Base-by-base conservation (phyloP, 495 filamentous ascomycete genomes). In the Aspergillus nanangensis region DNA sequence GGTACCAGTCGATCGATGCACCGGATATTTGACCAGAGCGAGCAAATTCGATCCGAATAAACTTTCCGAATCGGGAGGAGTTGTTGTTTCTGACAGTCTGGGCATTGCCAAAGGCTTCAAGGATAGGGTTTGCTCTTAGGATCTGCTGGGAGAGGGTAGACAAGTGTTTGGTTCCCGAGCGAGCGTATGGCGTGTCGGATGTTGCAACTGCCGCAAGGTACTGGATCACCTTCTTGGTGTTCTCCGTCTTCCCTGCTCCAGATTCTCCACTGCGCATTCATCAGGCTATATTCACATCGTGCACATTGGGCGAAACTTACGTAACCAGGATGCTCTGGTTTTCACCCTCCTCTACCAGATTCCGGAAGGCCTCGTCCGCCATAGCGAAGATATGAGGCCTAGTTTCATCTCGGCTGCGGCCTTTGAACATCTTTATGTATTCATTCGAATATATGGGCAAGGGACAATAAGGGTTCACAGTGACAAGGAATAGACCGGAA, bases 171-270 rank as follows among this genome's bases (percentile, higher is more conserved):
- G 69, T 70, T 20, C 72, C 70, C 14, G 79, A 78, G 42, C 81
- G 82, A 38, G 69, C 77, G 58, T 80, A 82, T 3, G 84, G 78
- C 4, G 83, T 84, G 42, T 94, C 88, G 1, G 88, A 82, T 18
- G 86, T 84, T 4, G 94, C 94, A 29, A 97, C 92, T 11, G 91
- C 91, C 17, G 94, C 94, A 37, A 99, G 79, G 63, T 96, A 99
- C 51, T 99, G 94, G 43, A 99, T 99, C 39, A 99, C 94, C 66
- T 99, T 99, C 60, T 99, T 99, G 2, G 94, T 99, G 53, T 99
- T 99, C 62, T 99, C 94, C 0, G 94, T 99, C 68, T 99, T 99
- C 51, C 94, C 94, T 21, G 94, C 94, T 51, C 94, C 94, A 17
- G 94, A 99, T 68, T 99, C 94, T 62, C 94, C 94, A 23, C 78